Percentiles rank a stretch among this genome's conserved stretches.
Conservation (phyloP, 176 grass and related monocot genomes). For the Ensete glaucum region DNA sequence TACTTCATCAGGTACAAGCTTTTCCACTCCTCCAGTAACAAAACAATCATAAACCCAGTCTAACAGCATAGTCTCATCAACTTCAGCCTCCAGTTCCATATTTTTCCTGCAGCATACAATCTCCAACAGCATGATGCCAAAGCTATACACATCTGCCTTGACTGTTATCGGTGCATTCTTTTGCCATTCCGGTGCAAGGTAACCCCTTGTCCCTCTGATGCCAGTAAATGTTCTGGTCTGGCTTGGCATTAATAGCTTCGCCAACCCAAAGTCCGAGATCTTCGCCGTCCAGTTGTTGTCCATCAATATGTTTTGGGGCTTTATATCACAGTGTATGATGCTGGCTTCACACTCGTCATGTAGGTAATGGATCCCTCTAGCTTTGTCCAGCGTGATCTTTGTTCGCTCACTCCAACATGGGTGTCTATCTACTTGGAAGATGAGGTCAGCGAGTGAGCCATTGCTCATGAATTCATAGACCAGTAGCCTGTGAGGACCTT, state of each 20-base stretch:
- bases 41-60: slow-evolving; percentile 28
- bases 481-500: slow-evolving; percentile 28
- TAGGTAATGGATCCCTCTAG: slow-evolving; percentile 34
- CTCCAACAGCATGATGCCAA: slow-evolving; percentile 43
- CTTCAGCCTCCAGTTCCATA: slow-evolving; percentile 31
- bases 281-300: slow-evolving; percentile 31
- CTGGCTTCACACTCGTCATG: slow-evolving; percentile 29
- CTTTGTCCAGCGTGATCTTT: slow-evolving; percentile 23
- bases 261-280: slow-evolving; percentile 50
- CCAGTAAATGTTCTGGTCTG: slow-evolving; percentile 36
- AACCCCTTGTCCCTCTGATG: slow-evolving; percentile 36
- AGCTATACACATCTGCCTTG: slow-evolving; percentile 45
- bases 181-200: slow-evolving; percentile 20
- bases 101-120: slow-evolving; percentile 28
- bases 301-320: slow-evolving; percentile 51
- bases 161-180: slow-evolving; percentile 15
- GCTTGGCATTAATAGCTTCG: slow-evolving; percentile 33
- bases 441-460: slow-evolving; percentile 38
- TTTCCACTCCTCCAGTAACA: background rate
- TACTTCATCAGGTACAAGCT: background rate
- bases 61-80: slow-evolving; percentile 7
- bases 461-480: slow-evolving; percentile 47
- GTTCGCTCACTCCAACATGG: slow-evolving; percentile 26
- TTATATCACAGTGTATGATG: slow-evolving; percentile 53
- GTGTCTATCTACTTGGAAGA: slow-evolving; percentile 21